Percentiles rank a stretch among this genome's conserved stretches.
These are phyloP conservation scores for Zea luxurians DNA, from an alignment of 176 grass and related monocot species.

Conservation along the genomic window DNA sequence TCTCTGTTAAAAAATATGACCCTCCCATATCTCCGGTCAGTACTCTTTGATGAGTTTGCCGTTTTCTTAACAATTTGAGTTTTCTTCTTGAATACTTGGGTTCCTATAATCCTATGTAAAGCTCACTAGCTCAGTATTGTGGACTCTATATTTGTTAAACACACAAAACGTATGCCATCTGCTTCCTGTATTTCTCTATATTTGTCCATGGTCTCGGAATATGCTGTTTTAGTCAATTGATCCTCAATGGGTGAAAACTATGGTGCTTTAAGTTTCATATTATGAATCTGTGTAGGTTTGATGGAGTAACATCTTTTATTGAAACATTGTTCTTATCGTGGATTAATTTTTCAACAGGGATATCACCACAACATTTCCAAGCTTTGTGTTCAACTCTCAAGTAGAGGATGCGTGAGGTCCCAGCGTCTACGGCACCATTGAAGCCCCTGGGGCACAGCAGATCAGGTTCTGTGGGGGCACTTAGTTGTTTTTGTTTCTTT, in stretches of 20 bases:
- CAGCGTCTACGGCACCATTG: background rate
- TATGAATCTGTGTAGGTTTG: background rate
- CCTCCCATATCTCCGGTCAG: slow-evolving; percentile 66
- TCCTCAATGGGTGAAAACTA: background rate
- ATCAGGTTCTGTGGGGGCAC: slow-evolving; percentile 19
- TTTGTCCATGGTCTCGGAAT: background rate
- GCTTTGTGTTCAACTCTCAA: slow-evolving; percentile 61
- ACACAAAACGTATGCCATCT: background rate
- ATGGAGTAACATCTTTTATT: background rate
- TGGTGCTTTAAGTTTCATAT: background rate
- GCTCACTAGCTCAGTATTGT: slow-evolving; percentile 1
- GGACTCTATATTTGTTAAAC: background rate
- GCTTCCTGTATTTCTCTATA: background rate
- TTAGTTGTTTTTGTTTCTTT: slow-evolving; percentile 38
- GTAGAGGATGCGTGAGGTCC: slow-evolving; percentile 50
- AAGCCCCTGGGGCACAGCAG: background rate
- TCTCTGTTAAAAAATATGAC: slow-evolving; percentile 90
- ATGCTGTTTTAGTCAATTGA: background rate
- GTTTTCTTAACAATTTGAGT: background rate
- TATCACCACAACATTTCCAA: slow-evolving; percentile 61
- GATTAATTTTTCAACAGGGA: slow-evolving; percentile 47
- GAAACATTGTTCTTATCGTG: slow-evolving; percentile 9
- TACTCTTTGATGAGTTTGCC: slow-evolving; percentile 5
- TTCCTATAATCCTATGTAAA: background rate
- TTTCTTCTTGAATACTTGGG: slow-evolving; percentile 11